Evolutionary conservation across 2,329 filamentous ascomycete genomes (phyloP), one percentile per base, ranked within the genome.

Genomic region (Triangularia setosa): DNA sequence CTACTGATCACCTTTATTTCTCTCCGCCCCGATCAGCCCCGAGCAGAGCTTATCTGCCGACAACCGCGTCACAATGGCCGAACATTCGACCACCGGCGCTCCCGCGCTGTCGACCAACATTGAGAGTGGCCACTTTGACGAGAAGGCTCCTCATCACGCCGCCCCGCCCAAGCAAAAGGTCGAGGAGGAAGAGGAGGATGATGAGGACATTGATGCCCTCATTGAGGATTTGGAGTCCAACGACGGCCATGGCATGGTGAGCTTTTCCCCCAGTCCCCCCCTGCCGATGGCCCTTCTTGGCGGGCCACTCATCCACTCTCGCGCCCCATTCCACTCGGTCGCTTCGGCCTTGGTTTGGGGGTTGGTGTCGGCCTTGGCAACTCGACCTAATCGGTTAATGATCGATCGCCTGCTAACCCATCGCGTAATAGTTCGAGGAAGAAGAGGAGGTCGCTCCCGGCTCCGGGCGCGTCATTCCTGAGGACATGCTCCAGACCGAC

Each of bases 211-310:
- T 70, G 91, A 96, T 74, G 87, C 88, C 73, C 83, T 96, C 73
- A 96, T 96, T 70, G 90, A 93, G 76, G 92, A 95, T 73, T 88
- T 96, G 70, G 90, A 95, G 79, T 92, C 89, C 52, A 83, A 92
- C 72, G 91, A 95, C 77, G 91, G 89, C 62, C 86, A 88, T 70
- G 83, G 84, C 61, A 80, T 83, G 21, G 70, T 72, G 64, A 72
- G 69, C 48, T 62, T 24, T 25, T 28, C 28, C 24, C 18, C 27
- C 16, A 16, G n/a, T n/a, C 24, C 16, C 30, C 25, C 24, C 24
- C 21, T 53, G 48, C 21, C 24, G 21, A 25, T 53, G 48, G 18
- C 24, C n/a, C 7, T 18, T 25, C 52, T 55, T 25, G 52, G 21
- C 52, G 14, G 11, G n/a, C 18, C 28, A n/a, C 35, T 28, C 27